A percentile compares a stretch with the other conserved stretches of the same genome.
These are phyloP conservation scores for Tetrapisispora namnaoensis DNA, from an alignment of 805 yeast species.

Conservation along the genomic window DNA sequence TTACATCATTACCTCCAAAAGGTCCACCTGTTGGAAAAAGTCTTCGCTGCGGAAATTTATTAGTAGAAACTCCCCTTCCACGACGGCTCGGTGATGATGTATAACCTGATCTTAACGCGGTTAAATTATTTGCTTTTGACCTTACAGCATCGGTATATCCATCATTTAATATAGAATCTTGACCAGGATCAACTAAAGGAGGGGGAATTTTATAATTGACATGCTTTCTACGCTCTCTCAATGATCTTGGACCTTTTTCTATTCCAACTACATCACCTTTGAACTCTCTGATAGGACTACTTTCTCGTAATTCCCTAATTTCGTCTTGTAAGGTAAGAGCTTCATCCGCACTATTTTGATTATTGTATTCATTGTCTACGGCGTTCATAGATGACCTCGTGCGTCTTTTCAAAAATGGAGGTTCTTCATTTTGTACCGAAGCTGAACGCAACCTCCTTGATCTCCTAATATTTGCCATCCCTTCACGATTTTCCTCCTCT, in stretches of 20 bases:
- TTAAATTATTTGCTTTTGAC: background rate
- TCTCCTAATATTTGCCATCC: slow-evolving; percentile 6
- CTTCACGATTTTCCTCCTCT: slow-evolving; percentile 12
- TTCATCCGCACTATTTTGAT: slow-evolving; percentile 16
- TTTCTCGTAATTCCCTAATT: slow-evolving; percentile 52
- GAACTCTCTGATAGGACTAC: slow-evolving; percentile 42
- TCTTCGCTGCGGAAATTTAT: slow-evolving; percentile 48
- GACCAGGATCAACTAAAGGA: slow-evolving; percentile 42
- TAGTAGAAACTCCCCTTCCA: slow-evolving; percentile 31
- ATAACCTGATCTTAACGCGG: background rate
- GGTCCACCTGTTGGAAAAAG: slow-evolving; percentile 94
- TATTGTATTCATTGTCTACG: slow-evolving; percentile 17
- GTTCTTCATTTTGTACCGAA: slow-evolving; percentile 9
- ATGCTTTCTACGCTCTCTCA: slow-evolving; percentile 60
- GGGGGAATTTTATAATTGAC: slow-evolving; percentile 81
- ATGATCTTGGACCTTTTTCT: slow-evolving; percentile 31
- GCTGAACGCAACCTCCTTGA: slow-evolving; percentile 4
- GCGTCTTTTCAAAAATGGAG: slow-evolving; percentile 18
- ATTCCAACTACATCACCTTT: slow-evolving; percentile 1
- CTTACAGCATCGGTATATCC: background rate
- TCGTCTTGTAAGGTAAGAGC: slow-evolving; percentile 48
- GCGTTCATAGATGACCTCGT: slow-evolving; percentile 14
- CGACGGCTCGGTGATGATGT: slow-evolving; percentile 25
- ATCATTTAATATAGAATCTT: slow-evolving; percentile 18
- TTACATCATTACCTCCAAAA: slow-evolving; percentile 92